Base-by-base conservation (phyloP, 495 filamentous ascomycete species). In the Penicillium manginii region DNA sequence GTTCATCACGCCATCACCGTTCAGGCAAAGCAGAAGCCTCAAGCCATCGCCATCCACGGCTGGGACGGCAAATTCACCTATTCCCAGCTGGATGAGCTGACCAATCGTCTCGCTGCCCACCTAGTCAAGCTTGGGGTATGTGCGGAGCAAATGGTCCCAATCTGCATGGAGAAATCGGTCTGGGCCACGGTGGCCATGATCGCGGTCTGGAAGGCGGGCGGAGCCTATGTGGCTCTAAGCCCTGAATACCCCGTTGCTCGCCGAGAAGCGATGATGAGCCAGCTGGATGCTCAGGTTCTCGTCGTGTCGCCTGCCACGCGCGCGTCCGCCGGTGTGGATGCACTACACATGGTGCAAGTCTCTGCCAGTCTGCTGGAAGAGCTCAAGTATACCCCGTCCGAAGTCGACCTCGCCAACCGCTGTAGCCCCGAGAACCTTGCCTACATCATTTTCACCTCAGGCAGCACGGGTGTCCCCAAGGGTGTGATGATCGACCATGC, bases 61-160 rank as follows among this genome's bases (percentile, higher is more conserved):
- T 88, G 86, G 85, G 86, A 89, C 71, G 86, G 84, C 17, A 72
- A 53, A 22, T 71, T 88, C 55, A 85, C 84, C 1, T 88, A 82
- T 61, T 56, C 59, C 18, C 77, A 88, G 47, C 67, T 88, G 33
- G 78, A 85, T 26, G 37, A 58, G 0, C 61, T 79, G 31, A 78
- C 84, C 3, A 57, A 74, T 60, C 62, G 69, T 64, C 12, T 89
- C 21, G 83, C 83, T 3, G 63, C 40, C 8, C 63, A 77, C 46
- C 64, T 84, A 7, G 68, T 75, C 26, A 67, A 70, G 53, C 73
- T 79, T 42, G 80, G 81, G 1, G 76, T 84, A 19, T 71, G 76
- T 5, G 71, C 79, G 2, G 82, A 81, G 64, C 63, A 62, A 18
- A 63, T 79, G 19, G 81, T 87, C 46, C 78, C 76, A 5, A 65